phyloP scores from a whole-genome alignment of 2,329 filamentous ascomycete species.

The Mollisia scopiformis region DNA sequence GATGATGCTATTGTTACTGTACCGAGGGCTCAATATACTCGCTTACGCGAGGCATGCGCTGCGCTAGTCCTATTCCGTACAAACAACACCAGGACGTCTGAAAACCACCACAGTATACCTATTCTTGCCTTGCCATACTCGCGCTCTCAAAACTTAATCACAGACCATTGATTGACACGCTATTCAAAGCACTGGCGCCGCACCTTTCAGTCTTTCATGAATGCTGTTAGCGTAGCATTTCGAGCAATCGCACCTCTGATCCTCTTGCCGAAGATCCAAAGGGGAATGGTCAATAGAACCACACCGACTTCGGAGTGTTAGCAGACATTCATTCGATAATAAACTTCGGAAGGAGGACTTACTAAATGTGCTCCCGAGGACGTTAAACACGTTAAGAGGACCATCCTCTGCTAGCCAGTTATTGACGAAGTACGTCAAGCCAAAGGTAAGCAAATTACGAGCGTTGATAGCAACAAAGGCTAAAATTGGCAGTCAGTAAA shows the following conservation, averaged over 20 bases:
- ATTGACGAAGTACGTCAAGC: slow-evolving; percentile 46
- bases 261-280: slow-evolving; percentile 29
- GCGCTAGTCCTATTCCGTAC: no score
- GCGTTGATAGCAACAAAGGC: slow-evolving; percentile 28
- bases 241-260: slow-evolving; percentile 24
- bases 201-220: slow-evolving; percentile 20
- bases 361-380: slow-evolving; percentile 37
- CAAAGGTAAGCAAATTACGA: slow-evolving; percentile 45
- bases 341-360: neutral
- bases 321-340: neutral
- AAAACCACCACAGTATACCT: no score
- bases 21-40: no score
- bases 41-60: no score
- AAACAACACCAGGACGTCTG: no score
- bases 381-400: slow-evolving; percentile 41
- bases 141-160: neutral
- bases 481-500: slow-evolving; percentile 8
- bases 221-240: slow-evolving; percentile 17
- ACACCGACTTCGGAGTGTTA: slow-evolving; percentile 15
- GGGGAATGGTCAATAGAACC: slow-evolving; percentile 24
- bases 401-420: slow-evolving; percentile 42
- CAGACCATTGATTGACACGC: neutral
- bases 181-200: neutral
- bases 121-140: neutral
- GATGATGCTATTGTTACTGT: no score